A percentile compares a stretch with the other conserved stretches of the same genome.
These are phyloP conservation scores for Gyromitra esculenta DNA, from an alignment of 2,329 filamentous ascomycete genomes.

Conservation along the genomic window DNA sequence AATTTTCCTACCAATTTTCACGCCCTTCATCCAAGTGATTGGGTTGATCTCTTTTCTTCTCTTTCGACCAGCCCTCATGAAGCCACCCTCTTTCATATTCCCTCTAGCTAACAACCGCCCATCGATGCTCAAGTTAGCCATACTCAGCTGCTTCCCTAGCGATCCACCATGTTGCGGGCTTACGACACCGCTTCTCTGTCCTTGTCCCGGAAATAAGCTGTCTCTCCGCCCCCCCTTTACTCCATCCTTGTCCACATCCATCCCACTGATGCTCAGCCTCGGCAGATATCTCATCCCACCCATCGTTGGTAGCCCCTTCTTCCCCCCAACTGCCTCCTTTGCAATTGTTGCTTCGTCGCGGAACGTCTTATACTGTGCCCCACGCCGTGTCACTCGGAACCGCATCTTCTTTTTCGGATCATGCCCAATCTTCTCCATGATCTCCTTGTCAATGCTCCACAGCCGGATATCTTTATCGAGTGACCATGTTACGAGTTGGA, in stretches of 20 bases:
- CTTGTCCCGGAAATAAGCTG: slow-evolving; percentile 37
- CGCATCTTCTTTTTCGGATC: slow-evolving; percentile 57
- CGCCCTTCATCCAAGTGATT: slow-evolving; percentile 73
- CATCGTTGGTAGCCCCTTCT: slow-evolving; percentile 27
- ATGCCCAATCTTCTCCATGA: slow-evolving; percentile 57
- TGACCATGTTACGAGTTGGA: slow-evolving; percentile 93
- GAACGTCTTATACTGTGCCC: slow-evolving; percentile 85
- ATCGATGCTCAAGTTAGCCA: slow-evolving; percentile 37
- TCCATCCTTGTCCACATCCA: slow-evolving; percentile 33
- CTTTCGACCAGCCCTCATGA: slow-evolving; percentile 64
- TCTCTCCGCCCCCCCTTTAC: slow-evolving; percentile 35
- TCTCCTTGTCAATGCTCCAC: slow-evolving; percentile 65
- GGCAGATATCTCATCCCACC: slow-evolving; percentile 46
- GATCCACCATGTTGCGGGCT: slow-evolving; percentile 43
- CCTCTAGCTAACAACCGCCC: slow-evolving; percentile 20
- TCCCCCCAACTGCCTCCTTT: slow-evolving; percentile 58
- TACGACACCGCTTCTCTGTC: slow-evolving; percentile 37
- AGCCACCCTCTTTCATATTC: slow-evolving; percentile 60
- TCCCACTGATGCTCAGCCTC: slow-evolving; percentile 44
- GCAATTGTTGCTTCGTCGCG: slow-evolving; percentile 69
- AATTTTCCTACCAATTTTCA: slow-evolving; percentile 64
- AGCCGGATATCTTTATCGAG: slow-evolving; percentile 83
- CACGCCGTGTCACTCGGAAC: slow-evolving; percentile 75
- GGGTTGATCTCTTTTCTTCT: slow-evolving; percentile 67
- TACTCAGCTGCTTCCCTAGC: slow-evolving; percentile 48